Evolutionary conservation across 257 asterid genomes (phyloP).

Genomic region (Solanum bukasovii): DNA sequence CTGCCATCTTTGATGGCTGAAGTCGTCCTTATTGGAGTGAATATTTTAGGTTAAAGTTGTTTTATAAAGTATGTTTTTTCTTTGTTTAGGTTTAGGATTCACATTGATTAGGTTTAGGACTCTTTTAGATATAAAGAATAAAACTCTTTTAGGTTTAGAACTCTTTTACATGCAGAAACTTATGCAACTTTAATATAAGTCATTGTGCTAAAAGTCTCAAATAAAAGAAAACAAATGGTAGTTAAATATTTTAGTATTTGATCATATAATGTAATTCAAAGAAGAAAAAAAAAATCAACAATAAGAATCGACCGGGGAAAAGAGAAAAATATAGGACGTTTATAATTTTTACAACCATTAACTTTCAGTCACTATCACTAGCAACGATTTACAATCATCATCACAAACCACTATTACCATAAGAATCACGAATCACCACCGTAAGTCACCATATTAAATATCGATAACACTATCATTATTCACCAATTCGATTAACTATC

Average conservation of each 20-base stretch:
- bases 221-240: not conserved
- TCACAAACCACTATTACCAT: not conserved
- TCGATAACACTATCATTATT: not conserved
- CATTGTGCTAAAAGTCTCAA: not conserved
- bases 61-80: not conserved
- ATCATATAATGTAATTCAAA: too few relatives aligned
- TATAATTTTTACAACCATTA: not conserved
- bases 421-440: not conserved
- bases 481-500: not conserved
- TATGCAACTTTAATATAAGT: not conserved
- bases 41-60: too few relatives aligned
- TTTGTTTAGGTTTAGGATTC: not conserved
- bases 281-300: too few relatives aligned
- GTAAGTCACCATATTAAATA: not conserved
- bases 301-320: not conserved
- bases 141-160: not conserved
- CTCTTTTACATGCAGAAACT: not conserved
- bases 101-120: not conserved
- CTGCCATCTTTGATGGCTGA: not conserved
- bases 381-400: not conserved
- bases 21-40: not conserved
- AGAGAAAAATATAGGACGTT: not conserved
- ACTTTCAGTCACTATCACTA: not conserved
- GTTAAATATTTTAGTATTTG: not conserved
- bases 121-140: not conserved